phyloP scores from a whole-genome alignment of 2,329 filamentous ascomycete genomes.

The Colletotrichum sojae region DNA sequence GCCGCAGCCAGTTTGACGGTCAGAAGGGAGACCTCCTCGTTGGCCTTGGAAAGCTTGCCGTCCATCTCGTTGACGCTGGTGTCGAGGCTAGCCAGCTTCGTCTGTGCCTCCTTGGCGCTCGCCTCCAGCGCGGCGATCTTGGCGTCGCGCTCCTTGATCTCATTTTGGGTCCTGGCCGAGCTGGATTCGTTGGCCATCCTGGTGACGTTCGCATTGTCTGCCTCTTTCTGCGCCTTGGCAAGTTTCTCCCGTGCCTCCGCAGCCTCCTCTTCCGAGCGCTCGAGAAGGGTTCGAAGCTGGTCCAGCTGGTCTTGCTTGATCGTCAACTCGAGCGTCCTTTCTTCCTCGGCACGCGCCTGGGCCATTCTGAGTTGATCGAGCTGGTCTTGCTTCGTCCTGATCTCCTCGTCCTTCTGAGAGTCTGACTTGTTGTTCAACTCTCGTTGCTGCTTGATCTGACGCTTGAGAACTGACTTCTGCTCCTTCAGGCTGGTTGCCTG shows the following conservation, averaged over 20 bases:
- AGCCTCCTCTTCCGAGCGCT: constrained; percentile 55
- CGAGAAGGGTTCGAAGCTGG: constrained; percentile 51
- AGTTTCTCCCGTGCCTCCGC: constrained; percentile 63
- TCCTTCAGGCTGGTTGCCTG: constrained; percentile 85
- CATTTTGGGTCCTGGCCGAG: constrained; percentile 46
- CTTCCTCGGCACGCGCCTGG: constrained; percentile 43
- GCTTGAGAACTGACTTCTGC: constrained; percentile 89
- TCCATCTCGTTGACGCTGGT: constrained; percentile 46
- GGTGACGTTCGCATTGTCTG: constrained; percentile 54
- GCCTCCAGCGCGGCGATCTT: constrained; percentile 58
- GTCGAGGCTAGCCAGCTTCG: constrained; percentile 50
- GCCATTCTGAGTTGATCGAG: constrained; percentile 58
- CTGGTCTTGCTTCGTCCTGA: constrained; percentile 71
- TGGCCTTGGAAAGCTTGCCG: constrained; percentile 56
- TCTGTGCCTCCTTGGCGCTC: constrained; percentile 54
- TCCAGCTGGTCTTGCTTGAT: constrained; percentile 67
- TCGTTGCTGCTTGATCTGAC: constrained; percentile 95
- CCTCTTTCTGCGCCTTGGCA: constrained; percentile 61
- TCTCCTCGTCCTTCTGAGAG: constrained; percentile 74
- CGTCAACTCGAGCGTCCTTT: constrained; percentile 75
- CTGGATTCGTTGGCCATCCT: constrained; percentile 43
- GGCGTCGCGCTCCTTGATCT: constrained; percentile 56
- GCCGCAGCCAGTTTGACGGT: constrained; percentile 52
- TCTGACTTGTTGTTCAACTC: constrained; percentile 93
- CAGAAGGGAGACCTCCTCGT: constrained; percentile 55